These are phyloP conservation scores for Ustilago cynodontis DNA, from an alignment of 1,284 basidiomycete species.

Conservation along the genomic window DNA sequence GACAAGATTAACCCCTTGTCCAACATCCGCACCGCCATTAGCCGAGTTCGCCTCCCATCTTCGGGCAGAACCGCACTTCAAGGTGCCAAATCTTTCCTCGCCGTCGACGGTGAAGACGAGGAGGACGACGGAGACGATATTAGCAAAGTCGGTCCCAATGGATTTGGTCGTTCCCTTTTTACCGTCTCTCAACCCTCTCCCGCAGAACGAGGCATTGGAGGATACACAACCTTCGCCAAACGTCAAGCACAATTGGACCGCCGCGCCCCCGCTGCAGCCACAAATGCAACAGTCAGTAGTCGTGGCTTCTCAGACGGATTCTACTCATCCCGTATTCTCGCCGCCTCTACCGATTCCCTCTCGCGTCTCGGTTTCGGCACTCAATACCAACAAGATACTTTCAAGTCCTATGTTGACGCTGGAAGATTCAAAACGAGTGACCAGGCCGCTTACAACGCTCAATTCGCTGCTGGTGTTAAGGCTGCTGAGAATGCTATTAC, in stretches of 20 bases:
- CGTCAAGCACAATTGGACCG: constrained; percentile 19
- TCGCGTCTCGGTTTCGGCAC: constrained; percentile 78
- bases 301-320: constrained; percentile 78
- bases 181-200: background rate
- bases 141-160: constrained; percentile 28
- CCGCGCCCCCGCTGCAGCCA: background rate
- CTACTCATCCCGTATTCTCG: constrained; percentile 77
- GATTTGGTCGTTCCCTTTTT: constrained; percentile 37
- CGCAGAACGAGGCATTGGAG: constrained; percentile 25
- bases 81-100: constrained; percentile 29
- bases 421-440: constrained; percentile 28
- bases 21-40: constrained; percentile 31
- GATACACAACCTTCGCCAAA: constrained; percentile 32
- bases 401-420: constrained; percentile 40
- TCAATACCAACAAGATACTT: constrained; percentile 76
- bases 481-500: constrained; percentile 50
- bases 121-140: constrained; percentile 24
- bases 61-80: constrained; percentile 14
- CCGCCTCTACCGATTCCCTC: constrained; percentile 71
- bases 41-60: constrained; percentile 26
- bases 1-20: constrained; percentile 21
- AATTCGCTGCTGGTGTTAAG: constrained; percentile 46
- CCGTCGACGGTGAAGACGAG: constrained; percentile 11
- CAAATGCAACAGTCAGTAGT: constrained; percentile 15
- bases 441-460: constrained; percentile 30